Conservation (phyloP, 148 eudicot species). For the Camellia granthamiana region DNA sequence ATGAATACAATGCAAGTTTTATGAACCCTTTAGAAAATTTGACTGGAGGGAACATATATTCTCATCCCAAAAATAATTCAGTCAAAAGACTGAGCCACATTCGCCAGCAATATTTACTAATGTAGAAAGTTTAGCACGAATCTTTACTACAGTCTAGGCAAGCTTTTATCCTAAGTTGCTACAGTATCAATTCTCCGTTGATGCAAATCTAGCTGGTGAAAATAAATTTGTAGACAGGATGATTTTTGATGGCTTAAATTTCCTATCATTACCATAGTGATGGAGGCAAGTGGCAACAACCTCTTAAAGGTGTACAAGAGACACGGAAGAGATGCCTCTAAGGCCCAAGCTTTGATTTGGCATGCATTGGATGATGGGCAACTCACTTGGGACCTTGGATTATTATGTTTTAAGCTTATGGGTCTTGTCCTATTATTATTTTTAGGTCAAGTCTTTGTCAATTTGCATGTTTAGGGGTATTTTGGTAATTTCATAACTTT, state of each 20-base stretch:
- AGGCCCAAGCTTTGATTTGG: too few species aligned
- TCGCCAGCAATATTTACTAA: background rate
- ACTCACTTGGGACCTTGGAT: too few species aligned
- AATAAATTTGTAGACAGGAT: background rate
- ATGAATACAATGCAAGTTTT: background rate
- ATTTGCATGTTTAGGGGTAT: too few species aligned
- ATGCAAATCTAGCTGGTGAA: background rate
- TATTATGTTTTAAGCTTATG: too few species aligned
- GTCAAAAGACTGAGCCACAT: background rate
- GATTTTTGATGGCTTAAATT: background rate
- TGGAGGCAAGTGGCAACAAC: too few species aligned
- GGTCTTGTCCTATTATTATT: too few species aligned
- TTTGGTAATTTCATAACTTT: too few species aligned
- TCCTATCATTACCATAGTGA: too few species aligned
- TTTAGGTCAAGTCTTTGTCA: too few species aligned
- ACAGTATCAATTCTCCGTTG: background rate
- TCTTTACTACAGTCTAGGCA: background rate
- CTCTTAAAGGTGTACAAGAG: too few species aligned
- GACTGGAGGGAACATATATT: background rate
- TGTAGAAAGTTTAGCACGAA: background rate
- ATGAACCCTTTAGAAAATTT: background rate
- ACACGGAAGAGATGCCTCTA: too few species aligned
- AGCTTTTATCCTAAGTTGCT: background rate
- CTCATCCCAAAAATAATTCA: background rate
- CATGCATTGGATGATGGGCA: too few species aligned